Conservation (phyloP, 2,329 filamentous ascomycete species). For the Claviceps monticola region DNA sequence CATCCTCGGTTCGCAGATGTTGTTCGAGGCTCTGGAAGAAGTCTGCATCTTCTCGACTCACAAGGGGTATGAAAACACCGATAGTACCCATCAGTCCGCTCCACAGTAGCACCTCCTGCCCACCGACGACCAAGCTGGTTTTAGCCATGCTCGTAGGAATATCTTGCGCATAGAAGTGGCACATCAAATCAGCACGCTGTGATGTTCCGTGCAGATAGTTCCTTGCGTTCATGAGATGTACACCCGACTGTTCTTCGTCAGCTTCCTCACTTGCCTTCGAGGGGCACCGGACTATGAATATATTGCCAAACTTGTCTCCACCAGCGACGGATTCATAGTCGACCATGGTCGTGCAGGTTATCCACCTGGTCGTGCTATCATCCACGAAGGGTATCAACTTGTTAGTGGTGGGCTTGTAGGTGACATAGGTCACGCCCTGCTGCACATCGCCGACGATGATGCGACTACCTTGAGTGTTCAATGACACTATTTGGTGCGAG, state of each 20-base stretch:
- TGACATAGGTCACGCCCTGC: constrained; percentile 81
- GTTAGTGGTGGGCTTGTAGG: constrained; percentile 87
- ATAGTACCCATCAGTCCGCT: constrained; percentile 88
- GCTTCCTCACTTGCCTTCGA: constrained; percentile 75
- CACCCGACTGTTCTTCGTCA: constrained; percentile 81
- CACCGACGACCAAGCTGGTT: constrained; percentile 78
- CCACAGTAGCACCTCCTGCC: constrained; percentile 85
- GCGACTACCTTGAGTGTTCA: constrained; percentile 82
- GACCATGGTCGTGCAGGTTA: constrained; percentile 80
- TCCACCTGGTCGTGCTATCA: constrained; percentile 81
- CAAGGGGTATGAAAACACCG: constrained; percentile 83
- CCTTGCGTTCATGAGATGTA: constrained; percentile 81
- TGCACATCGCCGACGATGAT: constrained; percentile 88
- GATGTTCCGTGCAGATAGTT: constrained; percentile 82
- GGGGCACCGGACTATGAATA: constrained; percentile 84
- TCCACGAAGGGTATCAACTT: constrained; percentile 87
- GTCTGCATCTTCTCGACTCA: constrained; percentile 83
- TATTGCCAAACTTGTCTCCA: constrained; percentile 94
- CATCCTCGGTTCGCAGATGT: constrained; percentile 73
- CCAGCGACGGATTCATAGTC: constrained; percentile 94
- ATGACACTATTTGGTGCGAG: constrained; percentile 69
- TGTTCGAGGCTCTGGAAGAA: constrained; percentile 94
- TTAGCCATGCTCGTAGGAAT: constrained; percentile 85
- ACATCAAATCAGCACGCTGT: constrained; percentile 70
- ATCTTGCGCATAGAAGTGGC: constrained; percentile 83